Evolutionary conservation across 768 basidiomycete genomes (phyloP).

Genomic region (Baorangia bicolor): DNA sequence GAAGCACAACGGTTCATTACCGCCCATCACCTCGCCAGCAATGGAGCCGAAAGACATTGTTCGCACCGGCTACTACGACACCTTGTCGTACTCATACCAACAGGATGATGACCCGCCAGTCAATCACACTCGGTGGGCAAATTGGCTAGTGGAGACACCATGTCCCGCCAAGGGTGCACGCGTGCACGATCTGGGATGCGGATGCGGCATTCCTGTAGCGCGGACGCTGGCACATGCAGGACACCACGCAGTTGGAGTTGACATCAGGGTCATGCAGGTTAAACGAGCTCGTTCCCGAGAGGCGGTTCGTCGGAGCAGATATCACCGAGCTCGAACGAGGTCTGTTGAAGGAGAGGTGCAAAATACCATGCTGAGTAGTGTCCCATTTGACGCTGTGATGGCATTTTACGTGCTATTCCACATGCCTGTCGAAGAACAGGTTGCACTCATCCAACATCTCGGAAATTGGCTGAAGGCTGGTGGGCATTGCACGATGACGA

Average conservation of each 20-base stretch:
- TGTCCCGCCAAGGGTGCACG: neutral
- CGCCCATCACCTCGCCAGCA: slow-evolving; percentile 8
- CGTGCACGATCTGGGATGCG: slow-evolving; percentile 8
- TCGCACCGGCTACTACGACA: slow-evolving; percentile 1
- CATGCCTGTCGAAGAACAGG: slow-evolving; percentile 9
- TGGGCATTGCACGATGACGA: slow-evolving; percentile 9
- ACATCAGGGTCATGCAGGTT: slow-evolving; percentile 8
- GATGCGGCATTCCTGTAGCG: slow-evolving; percentile 7
- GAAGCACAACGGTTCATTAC: slow-evolving; percentile 20
- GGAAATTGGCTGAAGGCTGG: slow-evolving; percentile 19
- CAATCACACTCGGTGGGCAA: neutral
- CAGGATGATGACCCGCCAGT: neutral
- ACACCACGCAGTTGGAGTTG: slow-evolving; percentile 4
- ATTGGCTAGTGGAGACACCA: neutral
- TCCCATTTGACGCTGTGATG: neutral
- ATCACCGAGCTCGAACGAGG: slow-evolving; percentile 1
- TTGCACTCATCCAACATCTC: slow-evolving; percentile 6
- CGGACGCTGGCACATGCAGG: slow-evolving; percentile 2
- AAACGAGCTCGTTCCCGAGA: slow-evolving; percentile 2
- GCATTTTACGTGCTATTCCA: slow-evolving; percentile 5
- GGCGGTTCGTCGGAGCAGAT: slow-evolving; percentile 3
- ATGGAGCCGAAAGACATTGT: slow-evolving; percentile 10
- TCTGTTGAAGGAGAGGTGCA: neutral
- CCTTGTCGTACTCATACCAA: slow-evolving; percentile 1
- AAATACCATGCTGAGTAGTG: neutral